Conservation (phyloP, 306 rosid genomes). For the Rubus idaeus region DNA sequence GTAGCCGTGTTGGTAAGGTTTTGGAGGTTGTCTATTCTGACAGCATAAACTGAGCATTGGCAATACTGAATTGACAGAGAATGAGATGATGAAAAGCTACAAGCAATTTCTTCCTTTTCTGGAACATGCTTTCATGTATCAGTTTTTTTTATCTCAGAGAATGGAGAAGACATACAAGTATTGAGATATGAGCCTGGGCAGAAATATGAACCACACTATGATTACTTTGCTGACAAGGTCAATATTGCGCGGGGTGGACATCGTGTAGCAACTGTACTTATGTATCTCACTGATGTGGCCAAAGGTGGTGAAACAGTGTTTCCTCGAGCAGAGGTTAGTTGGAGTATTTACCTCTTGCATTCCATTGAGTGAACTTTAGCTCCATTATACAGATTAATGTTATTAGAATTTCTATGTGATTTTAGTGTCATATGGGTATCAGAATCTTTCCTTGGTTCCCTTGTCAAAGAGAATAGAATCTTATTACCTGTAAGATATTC, state of each 20-base stretch:
- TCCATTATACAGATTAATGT: neutral
- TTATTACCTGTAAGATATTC: neutral
- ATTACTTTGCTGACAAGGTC: slow-evolving; percentile 86
- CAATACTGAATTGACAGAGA: neutral
- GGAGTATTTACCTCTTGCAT: slow-evolving; percentile 10
- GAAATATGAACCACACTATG: slow-evolving; percentile 89
- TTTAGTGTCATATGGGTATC: neutral
- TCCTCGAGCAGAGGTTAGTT: slow-evolving; percentile 85
- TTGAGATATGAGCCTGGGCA: slow-evolving; percentile 95
- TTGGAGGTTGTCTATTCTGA: neutral
- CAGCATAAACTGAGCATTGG: too few species aligned
- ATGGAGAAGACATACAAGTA: slow-evolving; percentile 99
- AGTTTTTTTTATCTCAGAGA: slow-evolving; percentile 57
- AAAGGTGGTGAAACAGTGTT: slow-evolving; percentile 99
- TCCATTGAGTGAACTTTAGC: neutral
- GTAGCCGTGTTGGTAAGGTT: neutral
- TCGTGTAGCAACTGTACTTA: slow-evolving; percentile 83
- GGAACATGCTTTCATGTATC: slow-evolving; percentile 10
- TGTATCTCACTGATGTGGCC: slow-evolving; percentile 81
- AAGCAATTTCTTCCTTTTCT: slow-evolving; percentile 5
- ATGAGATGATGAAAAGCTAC: slow-evolving; percentile 1
- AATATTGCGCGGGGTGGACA: slow-evolving; percentile 95
- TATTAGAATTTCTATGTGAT: slow-evolving; percentile 1
- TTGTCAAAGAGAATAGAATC: neutral
- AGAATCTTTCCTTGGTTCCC: neutral